Percentiles rank a stretch among this genome's conserved stretches.
Conservation (phyloP, 495 filamentous ascomycete species). For the Mycothermus thermophilus region DNA sequence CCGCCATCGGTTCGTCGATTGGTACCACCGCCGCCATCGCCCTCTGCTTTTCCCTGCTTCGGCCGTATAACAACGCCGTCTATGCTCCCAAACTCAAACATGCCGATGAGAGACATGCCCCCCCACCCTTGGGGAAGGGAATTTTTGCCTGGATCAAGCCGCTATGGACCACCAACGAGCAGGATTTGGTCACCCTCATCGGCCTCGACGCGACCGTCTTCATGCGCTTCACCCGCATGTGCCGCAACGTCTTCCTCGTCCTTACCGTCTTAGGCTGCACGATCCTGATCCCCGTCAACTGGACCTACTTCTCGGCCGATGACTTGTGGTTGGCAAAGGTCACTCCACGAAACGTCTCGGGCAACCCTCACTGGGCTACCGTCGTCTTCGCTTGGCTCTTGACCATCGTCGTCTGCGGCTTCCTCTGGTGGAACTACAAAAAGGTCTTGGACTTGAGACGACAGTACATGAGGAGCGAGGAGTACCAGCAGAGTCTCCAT, state of each 20-base stretch:
- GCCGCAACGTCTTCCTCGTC: slow-evolving; percentile 70
- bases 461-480: slow-evolving; percentile 69
- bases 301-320: slow-evolving; percentile 39
- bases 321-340: slow-evolving; percentile 36
- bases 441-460: slow-evolving; percentile 55
- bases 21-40: slow-evolving; percentile 57
- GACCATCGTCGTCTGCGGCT: slow-evolving; percentile 58
- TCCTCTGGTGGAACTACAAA: slow-evolving; percentile 84
- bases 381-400: slow-evolving; percentile 70
- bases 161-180: slow-evolving; percentile 60
- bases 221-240: slow-evolving; percentile 79
- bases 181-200: slow-evolving; percentile 57
- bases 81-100: slow-evolving; percentile 92
- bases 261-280: slow-evolving; percentile 60
- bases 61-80: slow-evolving; percentile 78
- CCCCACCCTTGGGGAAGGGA: slow-evolving; percentile 79
- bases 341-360: slow-evolving; percentile 43
- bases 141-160: slow-evolving; percentile 75
- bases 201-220: slow-evolving; percentile 89
- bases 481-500: slow-evolving; percentile 81
- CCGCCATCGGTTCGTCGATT: slow-evolving; percentile 73
- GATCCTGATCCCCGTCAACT: slow-evolving; percentile 75
- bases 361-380: slow-evolving; percentile 57
- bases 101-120: slow-evolving; percentile 80
- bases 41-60: slow-evolving; percentile 71